Evolutionary conservation across 176 grass and related monocot genomes (phyloP), one percentile per base, ranked within the genome.

Genomic region (Cenchrus purpureus): DNA sequence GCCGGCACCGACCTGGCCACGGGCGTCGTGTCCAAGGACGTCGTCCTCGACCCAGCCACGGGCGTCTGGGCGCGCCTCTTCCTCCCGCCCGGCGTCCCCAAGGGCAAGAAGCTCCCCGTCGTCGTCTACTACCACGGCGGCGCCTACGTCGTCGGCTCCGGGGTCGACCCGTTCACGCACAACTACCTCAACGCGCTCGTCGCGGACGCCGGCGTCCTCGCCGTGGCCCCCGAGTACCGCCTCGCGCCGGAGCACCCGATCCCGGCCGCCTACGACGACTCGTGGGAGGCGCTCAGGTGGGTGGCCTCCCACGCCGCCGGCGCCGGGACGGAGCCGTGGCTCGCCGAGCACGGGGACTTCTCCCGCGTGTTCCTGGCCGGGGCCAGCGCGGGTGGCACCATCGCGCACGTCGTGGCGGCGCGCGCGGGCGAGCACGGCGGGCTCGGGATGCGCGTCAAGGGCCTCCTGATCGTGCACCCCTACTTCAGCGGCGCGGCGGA

Each of bases 221-320:
- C 90, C 0, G 89, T 95, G 16, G 58, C 95, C 15, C 55, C 89
- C 14, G 90, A 97, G 85, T 98, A 95, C 89, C 95, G 93, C 69
- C 91, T 95, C 68, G 91, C 89, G 16, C 93, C 91, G 37, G 95
- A 95, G 87, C 82, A 93, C 88, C 91, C 86, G 50, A 83, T 98
- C 40, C 95, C 95, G 0, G 83, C 93, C 2, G 87, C 91, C 4
- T 91, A 94, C 76, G 89, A 95, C 1, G 95, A 98, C 79, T 85
- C 93, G 0, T 62, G 84, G 60, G 76, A 83, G 2, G 92, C 81
- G 20, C 81, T 95, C 66, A 70, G 64, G 78, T 97, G 95, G 95
- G 89, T 95, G 45, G 77, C 81, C 6, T 91, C 89, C 56, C 92
- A 94, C 74, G 83, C 92, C 73, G 19, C 78, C 57, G 19, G 7